Base-by-base conservation (phyloP, 371 early-diverging fungal genomes). In the Capniomyces stellatus region DNA sequence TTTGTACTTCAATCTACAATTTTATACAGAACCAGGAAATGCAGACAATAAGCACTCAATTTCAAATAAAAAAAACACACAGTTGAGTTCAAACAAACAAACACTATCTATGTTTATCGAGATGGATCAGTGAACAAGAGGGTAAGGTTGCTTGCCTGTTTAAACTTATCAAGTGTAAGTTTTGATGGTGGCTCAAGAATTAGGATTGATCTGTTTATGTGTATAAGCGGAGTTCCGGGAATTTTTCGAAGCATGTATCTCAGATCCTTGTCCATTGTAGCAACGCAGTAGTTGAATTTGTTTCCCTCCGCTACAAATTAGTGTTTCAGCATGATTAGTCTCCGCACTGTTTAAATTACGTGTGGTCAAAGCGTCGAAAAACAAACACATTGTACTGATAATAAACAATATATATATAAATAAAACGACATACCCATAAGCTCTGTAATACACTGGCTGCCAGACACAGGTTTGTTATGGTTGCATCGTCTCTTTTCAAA, bases 191-290 rank as follows among this genome's bases (percentile, higher is more conserved):
- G 85, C 57, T 92, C 95, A 52, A 94, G 65, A 23, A 92, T 74
- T n/a, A 87, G 58, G 6, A 85, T 76, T 35, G 76, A 68, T 31
- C 78, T 75, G 46, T 77, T 81, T 31, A 90, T 74, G 62, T 89
- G 82, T n/a, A 94, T 43, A 29, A 94, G 59, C 1, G 95, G 95
- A 2, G 83, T 81, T 2, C 89, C 93, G 1, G 90, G 80, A 6
- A 94, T 70, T 15, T 60, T 58, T 6, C 87, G 70, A 44, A 92
- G 64, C n/a, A 66, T 55, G 10, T 68, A 61, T 19, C 88, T 76
- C 25, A 92, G 70, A 2, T 64, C 61, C 15, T 63, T 58, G 62
- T 87, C 79, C 59, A 91, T 88, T 1, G 81, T 79, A 1, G 86
- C 93, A 0, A 92, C 76, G 40, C 82, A 79, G 53, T 87, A 91